Base-by-base conservation (phyloP, 352 stramenopile genomes). In the Thalassiosira sp. region DNA sequence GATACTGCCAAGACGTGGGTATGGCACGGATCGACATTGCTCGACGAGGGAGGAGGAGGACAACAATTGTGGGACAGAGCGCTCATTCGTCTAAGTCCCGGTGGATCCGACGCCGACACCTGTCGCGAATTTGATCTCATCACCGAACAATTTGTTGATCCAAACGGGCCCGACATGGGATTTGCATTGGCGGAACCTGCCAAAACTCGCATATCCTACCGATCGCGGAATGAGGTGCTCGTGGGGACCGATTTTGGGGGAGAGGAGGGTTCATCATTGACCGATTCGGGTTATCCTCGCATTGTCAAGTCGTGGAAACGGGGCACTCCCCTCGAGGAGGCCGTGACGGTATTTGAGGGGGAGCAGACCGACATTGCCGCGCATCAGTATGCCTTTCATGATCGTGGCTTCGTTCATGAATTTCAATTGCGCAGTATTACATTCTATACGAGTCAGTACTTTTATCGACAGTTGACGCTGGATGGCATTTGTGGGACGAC, bases 381-480 rank as follows among this genome's bases (percentile, higher is more conserved):
- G 0, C 43, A 49, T 11, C 20, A 62, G 64, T 89, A 85, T 65
- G 27, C 60, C 0, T 74, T 73, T 52, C 33, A 79, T 33, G 65
- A 86, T 48, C 52, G 65, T 11, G 81, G 81, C 18, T 58, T 67
- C n/a, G 42, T 74, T 0, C 72, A 85, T 37, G 79, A 88, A 49
- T 69, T 84, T 43, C 68, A 74, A 35, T 51, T 61, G n/a, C 48
- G 80, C 18, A 70, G 56, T 35, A 67, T 84, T 49, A 86, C 78
- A 8, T 89, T 89, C 60, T 89, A 89, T 53, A 87, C 76, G 0
- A 62, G 35, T 0, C 66, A 87, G 37, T 82, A 85, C 53, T 76
- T 54, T 18, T 76, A 80, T 61, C 63, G 77, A 24, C 13, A 18
- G 0, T 25, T 72, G 13, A 37, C 53, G 24, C 27, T 13, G n/a